Percentiles rank a stretch among this genome's conserved stretches.
These are phyloP conservation scores for Penicillium parvum DNA, from an alignment of 495 filamentous ascomycete genomes.

Conservation along the genomic window DNA sequence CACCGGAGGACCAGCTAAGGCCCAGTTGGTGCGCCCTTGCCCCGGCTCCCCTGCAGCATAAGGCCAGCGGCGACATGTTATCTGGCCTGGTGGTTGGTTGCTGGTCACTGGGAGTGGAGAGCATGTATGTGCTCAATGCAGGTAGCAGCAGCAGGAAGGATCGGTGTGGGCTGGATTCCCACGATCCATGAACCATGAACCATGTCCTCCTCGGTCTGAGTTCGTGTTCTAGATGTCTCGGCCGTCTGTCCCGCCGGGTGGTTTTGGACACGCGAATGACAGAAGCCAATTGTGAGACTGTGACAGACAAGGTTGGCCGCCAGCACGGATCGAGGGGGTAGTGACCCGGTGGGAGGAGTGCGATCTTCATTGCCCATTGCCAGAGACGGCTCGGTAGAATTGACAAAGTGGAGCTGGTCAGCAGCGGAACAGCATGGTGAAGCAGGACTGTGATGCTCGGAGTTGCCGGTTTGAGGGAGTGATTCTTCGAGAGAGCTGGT, in stretches of 20 bases:
- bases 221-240: not conserved
- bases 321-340: constrained; percentile 8
- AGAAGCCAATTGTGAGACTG: constrained; percentile 11
- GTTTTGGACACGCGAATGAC: constrained; percentile 9
- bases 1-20: too few relatives aligned
- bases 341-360: constrained; percentile 2
- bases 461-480: not conserved
- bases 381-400: constrained; percentile 14
- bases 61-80: not conserved
- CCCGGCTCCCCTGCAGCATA: not conserved
- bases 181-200: not conserved
- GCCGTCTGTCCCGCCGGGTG: not conserved
- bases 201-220: not conserved
- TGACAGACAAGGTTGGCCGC: constrained; percentile 15
- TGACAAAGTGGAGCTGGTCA: constrained; percentile 1
- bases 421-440: not conserved
- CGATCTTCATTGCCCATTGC: constrained; percentile 7
- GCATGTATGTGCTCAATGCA: too few relatives aligned
- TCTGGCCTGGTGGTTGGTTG: too few relatives aligned
- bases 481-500: too few relatives aligned
- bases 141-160: too few relatives aligned
- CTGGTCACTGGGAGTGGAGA: too few relatives aligned
- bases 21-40: not conserved
- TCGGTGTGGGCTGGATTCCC: too few relatives aligned
- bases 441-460: not conserved